Conservation (phyloP, 305 asterid genomes). For the Plantago lanceolata region DNA sequence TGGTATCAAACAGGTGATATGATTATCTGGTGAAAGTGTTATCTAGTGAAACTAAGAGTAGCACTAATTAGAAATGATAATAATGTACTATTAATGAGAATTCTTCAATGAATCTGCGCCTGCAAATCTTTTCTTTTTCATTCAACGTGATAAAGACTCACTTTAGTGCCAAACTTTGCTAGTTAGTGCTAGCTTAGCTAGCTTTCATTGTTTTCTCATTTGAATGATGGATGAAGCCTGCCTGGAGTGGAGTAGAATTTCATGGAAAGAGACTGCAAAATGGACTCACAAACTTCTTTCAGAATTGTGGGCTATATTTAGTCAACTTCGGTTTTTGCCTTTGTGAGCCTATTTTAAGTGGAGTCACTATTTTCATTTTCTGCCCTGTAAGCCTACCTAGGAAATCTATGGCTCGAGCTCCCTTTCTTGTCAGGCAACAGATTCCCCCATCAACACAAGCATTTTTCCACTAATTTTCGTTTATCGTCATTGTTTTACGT, state of each 20-base stretch:
- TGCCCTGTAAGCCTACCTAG: neutral
- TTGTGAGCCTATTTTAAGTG: constrained; percentile 5
- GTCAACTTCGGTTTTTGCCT: constrained; percentile 10
- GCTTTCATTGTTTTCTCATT: neutral
- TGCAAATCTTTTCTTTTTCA: too few species aligned
- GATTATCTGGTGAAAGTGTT: neutral
- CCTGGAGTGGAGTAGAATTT: constrained; percentile 3
- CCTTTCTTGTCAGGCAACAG: too few species aligned
- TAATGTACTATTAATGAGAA: neutral
- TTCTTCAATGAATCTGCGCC: neutral
- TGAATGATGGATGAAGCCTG: constrained; percentile 14
- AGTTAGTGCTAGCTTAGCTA: neutral
- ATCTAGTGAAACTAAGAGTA: neutral
- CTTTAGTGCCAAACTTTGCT: neutral
- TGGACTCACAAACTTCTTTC: constrained; percentile 4
- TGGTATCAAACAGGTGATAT: neutral
- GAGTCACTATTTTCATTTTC: constrained; percentile 5
- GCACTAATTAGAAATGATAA: neutral
- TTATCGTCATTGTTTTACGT: too few species aligned
- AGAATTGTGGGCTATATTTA: neutral
- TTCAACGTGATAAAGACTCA: too few species aligned
- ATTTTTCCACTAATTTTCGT: neutral
- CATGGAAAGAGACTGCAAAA: neutral
- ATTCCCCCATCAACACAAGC: neutral
- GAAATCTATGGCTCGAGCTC: too few species aligned